phyloP scores from a whole-genome alignment of 176 grass and related monocot species.

The Eragrostis nindensis region DNA sequence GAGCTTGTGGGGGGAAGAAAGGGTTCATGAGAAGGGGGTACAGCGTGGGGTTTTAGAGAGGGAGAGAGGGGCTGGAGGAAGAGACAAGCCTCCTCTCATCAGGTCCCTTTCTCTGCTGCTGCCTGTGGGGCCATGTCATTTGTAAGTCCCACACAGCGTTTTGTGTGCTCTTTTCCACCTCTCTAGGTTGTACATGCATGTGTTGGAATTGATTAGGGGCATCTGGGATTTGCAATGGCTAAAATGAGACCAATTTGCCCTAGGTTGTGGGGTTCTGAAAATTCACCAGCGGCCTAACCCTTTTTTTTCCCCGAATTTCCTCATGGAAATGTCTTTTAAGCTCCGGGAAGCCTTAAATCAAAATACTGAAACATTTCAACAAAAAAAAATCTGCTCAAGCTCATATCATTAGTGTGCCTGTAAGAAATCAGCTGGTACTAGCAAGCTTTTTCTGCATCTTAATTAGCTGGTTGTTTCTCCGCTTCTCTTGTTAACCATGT shows the following conservation, averaged over 20 bases:
- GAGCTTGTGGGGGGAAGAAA: slow-evolving; percentile 29
- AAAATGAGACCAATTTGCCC: slow-evolving; percentile 42
- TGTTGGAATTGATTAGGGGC: slow-evolving; percentile 31
- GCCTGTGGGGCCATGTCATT: slow-evolving; percentile 25
- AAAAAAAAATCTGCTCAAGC: background rate
- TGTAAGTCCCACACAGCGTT: background rate
- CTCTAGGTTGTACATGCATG: slow-evolving; percentile 51
- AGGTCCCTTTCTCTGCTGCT: slow-evolving; percentile 40
- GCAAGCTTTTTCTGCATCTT: background rate
- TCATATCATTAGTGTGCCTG: background rate
- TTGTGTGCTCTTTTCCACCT: background rate
- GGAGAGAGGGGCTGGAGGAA: slow-evolving; percentile 28
- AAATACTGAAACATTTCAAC: background rate
- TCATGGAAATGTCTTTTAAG: too few relatives aligned
- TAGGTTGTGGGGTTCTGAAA: background rate
- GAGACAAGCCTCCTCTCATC: slow-evolving; percentile 58
- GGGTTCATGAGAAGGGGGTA: slow-evolving; percentile 55
- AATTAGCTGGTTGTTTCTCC: slow-evolving; percentile 4
- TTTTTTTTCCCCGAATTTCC: too few relatives aligned
- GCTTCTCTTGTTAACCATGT: slow-evolving; percentile 23
- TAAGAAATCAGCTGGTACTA: background rate
- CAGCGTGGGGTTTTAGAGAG: slow-evolving; percentile 64
- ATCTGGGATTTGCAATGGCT: slow-evolving; percentile 38
- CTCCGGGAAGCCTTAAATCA: too few relatives aligned
- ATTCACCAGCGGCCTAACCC: background rate